A percentile compares a stretch with the other conserved stretches of the same genome.
phyloP scores from a whole-genome alignment of 805 yeast genomes.

The Candida maltosa region DNA sequence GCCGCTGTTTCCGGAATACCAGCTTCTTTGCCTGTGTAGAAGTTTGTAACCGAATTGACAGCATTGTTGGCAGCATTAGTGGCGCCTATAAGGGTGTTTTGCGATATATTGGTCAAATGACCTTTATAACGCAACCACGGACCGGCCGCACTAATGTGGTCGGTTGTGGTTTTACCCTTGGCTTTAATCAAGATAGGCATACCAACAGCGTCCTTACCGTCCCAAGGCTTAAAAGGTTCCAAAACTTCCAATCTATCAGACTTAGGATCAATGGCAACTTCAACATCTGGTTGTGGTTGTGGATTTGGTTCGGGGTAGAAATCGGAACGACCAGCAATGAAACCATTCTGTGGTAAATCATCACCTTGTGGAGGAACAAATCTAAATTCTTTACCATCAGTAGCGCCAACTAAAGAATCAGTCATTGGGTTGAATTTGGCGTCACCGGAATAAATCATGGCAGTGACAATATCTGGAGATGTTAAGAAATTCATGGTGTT shows the following conservation, averaged over 20 bases:
- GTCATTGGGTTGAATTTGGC: slow-evolving; percentile 88
- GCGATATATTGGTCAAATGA: slow-evolving; percentile 90
- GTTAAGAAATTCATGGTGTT: slow-evolving; percentile 96
- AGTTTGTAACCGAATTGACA: slow-evolving; percentile 85
- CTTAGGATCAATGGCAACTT: slow-evolving; percentile 74
- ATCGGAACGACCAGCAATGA: slow-evolving; percentile 67
- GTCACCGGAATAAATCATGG: slow-evolving; percentile 93
- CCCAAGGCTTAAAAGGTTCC: slow-evolving; percentile 86
- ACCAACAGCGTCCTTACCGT: slow-evolving; percentile 77
- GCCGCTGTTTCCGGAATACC: slow-evolving; percentile 96
- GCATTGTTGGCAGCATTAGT: slow-evolving; percentile 96
- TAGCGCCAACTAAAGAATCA: slow-evolving; percentile 70
- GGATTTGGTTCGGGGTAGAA: slow-evolving; percentile 77
- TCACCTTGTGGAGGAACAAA: slow-evolving; percentile 79
- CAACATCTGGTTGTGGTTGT: slow-evolving; percentile 54
- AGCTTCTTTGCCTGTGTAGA: slow-evolving; percentile 70
- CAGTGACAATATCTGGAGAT: slow-evolving; percentile 97
- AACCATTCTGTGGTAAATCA: slow-evolving; percentile 80
- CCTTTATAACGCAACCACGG: slow-evolving; percentile 98
- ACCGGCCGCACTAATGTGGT: slow-evolving; percentile 98
- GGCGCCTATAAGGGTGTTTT: slow-evolving; percentile 95
- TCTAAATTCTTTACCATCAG: slow-evolving; percentile 72
- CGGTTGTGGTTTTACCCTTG: slow-evolving; percentile 97
- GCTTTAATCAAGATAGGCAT: slow-evolving; percentile 82
- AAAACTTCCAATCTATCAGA: slow-evolving; percentile 88